A percentile compares a stretch with the other conserved stretches of the same genome.
These are phyloP conservation scores for Cenchrus americanus DNA, from an alignment of 176 grass and related monocot species.

Conservation along the genomic window DNA sequence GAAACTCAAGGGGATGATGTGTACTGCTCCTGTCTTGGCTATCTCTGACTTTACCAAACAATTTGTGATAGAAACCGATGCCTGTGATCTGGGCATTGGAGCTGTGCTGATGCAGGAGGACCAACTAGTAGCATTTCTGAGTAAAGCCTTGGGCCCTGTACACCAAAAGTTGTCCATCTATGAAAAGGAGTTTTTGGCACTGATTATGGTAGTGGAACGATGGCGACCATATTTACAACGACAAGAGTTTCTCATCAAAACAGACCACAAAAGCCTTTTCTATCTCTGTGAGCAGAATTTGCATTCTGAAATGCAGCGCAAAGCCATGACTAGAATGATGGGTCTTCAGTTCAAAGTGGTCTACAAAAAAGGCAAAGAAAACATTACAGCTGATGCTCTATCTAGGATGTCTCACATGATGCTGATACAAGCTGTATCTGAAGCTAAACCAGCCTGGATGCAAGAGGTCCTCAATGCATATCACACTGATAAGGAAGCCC, in stretches of 20 bases:
- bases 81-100: not conserved
- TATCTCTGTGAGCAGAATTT: not conserved
- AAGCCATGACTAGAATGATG: not conserved
- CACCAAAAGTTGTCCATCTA: not conserved
- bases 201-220: not conserved
- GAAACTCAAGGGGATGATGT: no score
- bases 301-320: not conserved
- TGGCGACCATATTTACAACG: not conserved
- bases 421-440: no score
- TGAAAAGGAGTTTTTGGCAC: not conserved
- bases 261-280: not conserved
- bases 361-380: not conserved
- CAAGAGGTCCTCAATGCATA: no score
- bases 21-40: no score
- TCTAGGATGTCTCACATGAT: not conserved
- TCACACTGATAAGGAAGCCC: no score
- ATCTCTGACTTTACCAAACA: not conserved
- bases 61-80: no score
- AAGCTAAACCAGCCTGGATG: no score
- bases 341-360: not conserved
- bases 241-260: not conserved
- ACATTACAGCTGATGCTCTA: not conserved
- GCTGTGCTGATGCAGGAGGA: not conserved
- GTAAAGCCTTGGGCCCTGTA: not conserved
- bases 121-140: not conserved